phyloP scores from a whole-genome alignment of 306 rosid genomes.

The Fragaria ananassa region DNA sequence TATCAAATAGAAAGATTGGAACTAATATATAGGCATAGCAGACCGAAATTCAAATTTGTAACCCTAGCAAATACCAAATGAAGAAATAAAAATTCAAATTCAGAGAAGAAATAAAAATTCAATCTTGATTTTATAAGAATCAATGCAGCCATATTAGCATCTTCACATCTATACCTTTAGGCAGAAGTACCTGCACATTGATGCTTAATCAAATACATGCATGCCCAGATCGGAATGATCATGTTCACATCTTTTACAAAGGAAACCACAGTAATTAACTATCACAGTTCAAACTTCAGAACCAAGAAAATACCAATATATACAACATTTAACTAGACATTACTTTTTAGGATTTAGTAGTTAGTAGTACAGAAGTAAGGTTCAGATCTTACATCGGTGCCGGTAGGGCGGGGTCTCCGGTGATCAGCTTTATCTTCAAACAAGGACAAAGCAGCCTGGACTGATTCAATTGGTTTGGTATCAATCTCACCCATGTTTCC shows the following conservation, averaged over 20 bases:
- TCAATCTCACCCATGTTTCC: constrained; percentile 67
- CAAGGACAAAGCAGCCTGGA: constrained; percentile 53
- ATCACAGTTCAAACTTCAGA: background rate
- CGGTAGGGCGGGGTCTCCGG: constrained; percentile 27
- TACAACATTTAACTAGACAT: background rate
- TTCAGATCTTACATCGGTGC: constrained; percentile 47
- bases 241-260: background rate
- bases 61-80: background rate
- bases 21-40: background rate
- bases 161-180: background rate
- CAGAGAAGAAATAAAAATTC: background rate
- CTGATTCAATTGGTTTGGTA: constrained; percentile 75
- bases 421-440: constrained; percentile 61
- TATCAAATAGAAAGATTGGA: background rate
- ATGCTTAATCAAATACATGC: background rate
- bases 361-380: background rate
- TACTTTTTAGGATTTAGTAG: background rate
- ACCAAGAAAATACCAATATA: background rate
- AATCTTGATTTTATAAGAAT: background rate
- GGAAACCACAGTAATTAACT: background rate
- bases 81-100: background rate
- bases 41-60: background rate
- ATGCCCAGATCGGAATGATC: background rate
- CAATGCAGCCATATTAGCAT: background rate
- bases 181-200: background rate